phyloP scores from a whole-genome alignment of 2,329 filamentous ascomycete genomes.

The Pestalotiopsis sp. region DNA sequence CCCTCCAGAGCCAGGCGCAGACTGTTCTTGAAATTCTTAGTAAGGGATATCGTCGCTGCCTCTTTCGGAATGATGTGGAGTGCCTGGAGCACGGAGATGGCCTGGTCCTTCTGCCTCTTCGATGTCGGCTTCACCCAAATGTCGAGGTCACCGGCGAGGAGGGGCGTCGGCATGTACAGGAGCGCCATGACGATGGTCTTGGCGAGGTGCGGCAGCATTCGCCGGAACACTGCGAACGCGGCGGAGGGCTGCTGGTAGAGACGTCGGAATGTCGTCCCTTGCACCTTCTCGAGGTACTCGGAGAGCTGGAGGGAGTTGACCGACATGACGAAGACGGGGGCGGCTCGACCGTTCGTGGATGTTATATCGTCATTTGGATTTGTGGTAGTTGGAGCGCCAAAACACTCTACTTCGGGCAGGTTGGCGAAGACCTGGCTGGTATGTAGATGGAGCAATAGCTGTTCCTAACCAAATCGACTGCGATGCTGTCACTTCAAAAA shows the following conservation, averaged over 20 bases:
- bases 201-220: slow-evolving; percentile 92
- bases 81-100: slow-evolving; percentile 76
- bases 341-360: background rate
- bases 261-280: slow-evolving; percentile 84
- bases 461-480: background rate
- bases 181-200: slow-evolving; percentile 96
- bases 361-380: background rate
- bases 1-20: slow-evolving; percentile 87
- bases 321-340: slow-evolving; percentile 25
- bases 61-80: slow-evolving; percentile 82
- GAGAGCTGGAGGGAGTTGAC: slow-evolving; percentile 61
- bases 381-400: background rate
- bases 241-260: slow-evolving; percentile 97
- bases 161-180: slow-evolving; percentile 83
- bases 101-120: slow-evolving; percentile 76
- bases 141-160: slow-evolving; percentile 80
- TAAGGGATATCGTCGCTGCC: slow-evolving; percentile 72
- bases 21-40: slow-evolving; percentile 79
- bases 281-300: slow-evolving; percentile 91
- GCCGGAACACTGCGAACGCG: slow-evolving; percentile 90
- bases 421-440: background rate
- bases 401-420: background rate
- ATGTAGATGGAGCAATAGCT: background rate
- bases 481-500: background rate
- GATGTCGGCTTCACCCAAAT: slow-evolving; percentile 75